Base-by-base conservation (phyloP, 2,329 filamentous ascomycete genomes). In the Alternaria conjuncta region DNA sequence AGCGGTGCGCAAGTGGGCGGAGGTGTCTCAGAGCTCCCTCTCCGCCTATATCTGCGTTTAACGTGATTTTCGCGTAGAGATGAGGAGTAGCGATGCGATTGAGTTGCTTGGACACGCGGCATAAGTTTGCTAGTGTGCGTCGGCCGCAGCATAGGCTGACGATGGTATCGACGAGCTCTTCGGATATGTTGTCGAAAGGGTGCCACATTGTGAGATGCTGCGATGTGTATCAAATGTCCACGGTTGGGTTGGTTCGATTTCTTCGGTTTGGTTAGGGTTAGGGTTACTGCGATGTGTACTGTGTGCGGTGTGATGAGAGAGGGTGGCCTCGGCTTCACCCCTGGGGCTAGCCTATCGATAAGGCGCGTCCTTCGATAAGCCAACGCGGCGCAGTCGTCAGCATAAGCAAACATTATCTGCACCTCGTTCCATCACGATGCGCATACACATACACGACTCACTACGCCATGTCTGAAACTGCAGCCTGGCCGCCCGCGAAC, bases 401-500 rank as follows among this genome's bases (percentile, higher is more conserved):
- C 15, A 23, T 20, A 26, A 43, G 50, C 23, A 25, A 41, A 32
- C 15, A 8, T 30, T 12, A 13, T n/a, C 30, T 41, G 2, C 13
- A 20, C 23, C 12, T 41, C 30, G 30, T 15, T 45, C 12, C 18
- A 45, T 53, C 13, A 18, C 49, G 20, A 53, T 53, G 30, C 49
- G 28, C 49, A 44, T 28, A 18, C n/a, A 55, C 32, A 11, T n/a
- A 20, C 11, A 44, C 10, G 15, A 20, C 15, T 28, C 32, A 44
- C 15, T 44, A n/a, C 9, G 36, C 25, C 46, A 65, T 65, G 60
- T 41, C 64, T 30, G 26, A 45, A 20, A 12, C 36, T 5, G 12
- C 10, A 28, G 21, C 46, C 11, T 69, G 67, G 67, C 67, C 67
- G 13, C 67, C 67, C 3, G 30, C 64, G 1, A 45, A 28, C 3